Percentiles rank a stretch among this genome's conserved stretches.
phyloP scores from a whole-genome alignment of 75 land plant species.

The Cunninghamia lanceolata region DNA sequence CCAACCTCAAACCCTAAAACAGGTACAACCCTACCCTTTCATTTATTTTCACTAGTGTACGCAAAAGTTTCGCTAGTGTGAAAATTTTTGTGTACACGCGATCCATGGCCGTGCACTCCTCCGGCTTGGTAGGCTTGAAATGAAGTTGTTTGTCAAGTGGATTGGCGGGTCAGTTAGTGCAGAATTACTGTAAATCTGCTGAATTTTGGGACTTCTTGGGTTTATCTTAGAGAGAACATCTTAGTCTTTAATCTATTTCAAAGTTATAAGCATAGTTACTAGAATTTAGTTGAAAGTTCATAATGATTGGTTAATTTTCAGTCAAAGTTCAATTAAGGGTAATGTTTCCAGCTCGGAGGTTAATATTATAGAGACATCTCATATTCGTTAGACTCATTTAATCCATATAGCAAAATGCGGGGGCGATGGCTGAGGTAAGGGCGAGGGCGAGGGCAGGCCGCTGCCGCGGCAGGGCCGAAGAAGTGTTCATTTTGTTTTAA shows the following conservation, averaged over 20 bases:
- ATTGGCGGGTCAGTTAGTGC: background rate
- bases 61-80: background rate
- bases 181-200: background rate
- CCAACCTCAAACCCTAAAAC: constrained; percentile 3
- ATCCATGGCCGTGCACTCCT: background rate
- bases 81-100: background rate
- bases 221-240: background rate
- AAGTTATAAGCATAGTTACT: background rate
- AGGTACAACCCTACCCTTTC: background rate
- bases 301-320: background rate
- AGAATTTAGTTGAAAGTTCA: background rate
- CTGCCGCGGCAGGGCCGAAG: background rate
- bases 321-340: background rate
- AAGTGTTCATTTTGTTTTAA: background rate
- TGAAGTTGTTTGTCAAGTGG: background rate
- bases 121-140: background rate
- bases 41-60: background rate
- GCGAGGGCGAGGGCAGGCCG: too few species aligned
- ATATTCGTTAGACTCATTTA: too few species aligned
- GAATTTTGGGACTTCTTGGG: background rate
- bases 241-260: background rate
- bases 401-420: too few species aligned
- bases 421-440: too few species aligned
- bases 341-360: background rate
- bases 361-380: background rate